Conservation (phyloP, 768 basidiomycete genomes). For the Amanita fuliginea region DNA sequence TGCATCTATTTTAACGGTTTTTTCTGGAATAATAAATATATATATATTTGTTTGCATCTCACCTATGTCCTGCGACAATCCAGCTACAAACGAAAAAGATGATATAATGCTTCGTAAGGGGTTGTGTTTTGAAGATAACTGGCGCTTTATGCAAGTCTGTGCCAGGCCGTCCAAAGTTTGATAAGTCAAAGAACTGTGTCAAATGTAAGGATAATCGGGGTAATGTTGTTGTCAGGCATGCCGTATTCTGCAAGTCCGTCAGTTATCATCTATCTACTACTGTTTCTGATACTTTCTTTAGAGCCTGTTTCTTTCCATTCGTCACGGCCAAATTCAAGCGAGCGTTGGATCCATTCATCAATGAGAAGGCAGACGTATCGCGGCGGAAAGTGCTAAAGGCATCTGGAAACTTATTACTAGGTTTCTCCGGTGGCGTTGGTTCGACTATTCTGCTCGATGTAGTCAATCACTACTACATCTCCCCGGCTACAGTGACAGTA, state of each 20-base stretch:
- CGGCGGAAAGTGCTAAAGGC: slow-evolving; percentile 54
- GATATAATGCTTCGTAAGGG: slow-evolving; percentile 4
- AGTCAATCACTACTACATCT: slow-evolving; percentile 48
- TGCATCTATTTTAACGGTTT: neutral
- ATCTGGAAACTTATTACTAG: slow-evolving; percentile 56
- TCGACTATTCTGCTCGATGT: slow-evolving; percentile 67
- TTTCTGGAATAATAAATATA: neutral
- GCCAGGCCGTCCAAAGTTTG: slow-evolving; percentile 57
- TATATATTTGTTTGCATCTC: too few species aligned
- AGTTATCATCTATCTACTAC: slow-evolving; percentile 2
- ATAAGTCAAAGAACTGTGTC: slow-evolving; percentile 57
- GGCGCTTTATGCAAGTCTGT: neutral
- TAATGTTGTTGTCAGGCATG: slow-evolving; percentile 65
- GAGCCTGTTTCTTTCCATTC: slow-evolving; percentile 51
- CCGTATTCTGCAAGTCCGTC: slow-evolving; percentile 75
- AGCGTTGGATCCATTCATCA: slow-evolving; percentile 53
- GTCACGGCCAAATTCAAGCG: slow-evolving; percentile 54
- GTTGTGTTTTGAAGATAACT: neutral
- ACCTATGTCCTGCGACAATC: slow-evolving; percentile 4
- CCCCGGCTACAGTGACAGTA: slow-evolving; percentile 12
- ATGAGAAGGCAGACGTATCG: slow-evolving; percentile 40
- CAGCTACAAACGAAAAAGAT: neutral
- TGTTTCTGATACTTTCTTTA: slow-evolving; percentile 3
- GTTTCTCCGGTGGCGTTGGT: slow-evolving; percentile 70
- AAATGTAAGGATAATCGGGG: slow-evolving; percentile 60